Percentiles rank a stretch among this genome's conserved stretches.
phyloP scores from a whole-genome alignment of 2,329 filamentous ascomycete genomes.

The Aspergillus spinulosporus region DNA sequence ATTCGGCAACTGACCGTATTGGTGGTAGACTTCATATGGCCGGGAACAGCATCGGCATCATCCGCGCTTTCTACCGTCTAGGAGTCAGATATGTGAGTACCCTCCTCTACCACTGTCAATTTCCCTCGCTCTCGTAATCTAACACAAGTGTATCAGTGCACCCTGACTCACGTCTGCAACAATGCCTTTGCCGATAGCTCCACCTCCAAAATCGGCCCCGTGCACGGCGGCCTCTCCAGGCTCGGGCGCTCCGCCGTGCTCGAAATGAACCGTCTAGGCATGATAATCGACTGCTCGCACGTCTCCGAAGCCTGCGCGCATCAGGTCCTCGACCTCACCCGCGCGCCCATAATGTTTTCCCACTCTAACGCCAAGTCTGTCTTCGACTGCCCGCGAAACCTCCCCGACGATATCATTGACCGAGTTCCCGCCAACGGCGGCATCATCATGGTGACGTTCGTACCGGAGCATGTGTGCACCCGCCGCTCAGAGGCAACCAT shows the following conservation, averaged over 20 bases:
- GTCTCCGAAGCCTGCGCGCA: neutral
- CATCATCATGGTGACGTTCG: slow-evolving; percentile 9
- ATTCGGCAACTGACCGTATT: neutral
- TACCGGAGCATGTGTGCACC: neutral
- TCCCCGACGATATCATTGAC: slow-evolving; percentile 1
- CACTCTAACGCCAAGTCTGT: neutral
- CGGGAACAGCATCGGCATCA: slow-evolving; percentile 22
- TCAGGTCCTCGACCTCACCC: neutral
- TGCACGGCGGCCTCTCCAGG: neutral
- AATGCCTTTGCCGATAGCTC: slow-evolving; percentile 20
- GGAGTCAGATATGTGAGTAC: slow-evolving; percentile 24
- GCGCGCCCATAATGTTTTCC: slow-evolving; percentile 2
- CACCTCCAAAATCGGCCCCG: neutral
- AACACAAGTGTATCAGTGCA: slow-evolving; percentile 2
- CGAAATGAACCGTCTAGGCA: slow-evolving; percentile 17
- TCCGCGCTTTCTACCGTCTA: slow-evolving; percentile 25
- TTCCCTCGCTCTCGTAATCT: neutral
- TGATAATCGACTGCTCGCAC: slow-evolving; percentile 15
- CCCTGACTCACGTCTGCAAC: slow-evolving; percentile 26
- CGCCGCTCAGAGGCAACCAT: slow-evolving; percentile 1
- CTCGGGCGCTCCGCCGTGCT: neutral
- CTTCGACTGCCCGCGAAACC: neutral
- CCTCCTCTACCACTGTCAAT: neutral
- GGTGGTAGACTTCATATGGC: slow-evolving; percentile 5
- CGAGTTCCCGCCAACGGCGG: neutral